Conservation (phyloP, 1,139 yeast genomes). For the Saccharomyces hybrid region DNA sequence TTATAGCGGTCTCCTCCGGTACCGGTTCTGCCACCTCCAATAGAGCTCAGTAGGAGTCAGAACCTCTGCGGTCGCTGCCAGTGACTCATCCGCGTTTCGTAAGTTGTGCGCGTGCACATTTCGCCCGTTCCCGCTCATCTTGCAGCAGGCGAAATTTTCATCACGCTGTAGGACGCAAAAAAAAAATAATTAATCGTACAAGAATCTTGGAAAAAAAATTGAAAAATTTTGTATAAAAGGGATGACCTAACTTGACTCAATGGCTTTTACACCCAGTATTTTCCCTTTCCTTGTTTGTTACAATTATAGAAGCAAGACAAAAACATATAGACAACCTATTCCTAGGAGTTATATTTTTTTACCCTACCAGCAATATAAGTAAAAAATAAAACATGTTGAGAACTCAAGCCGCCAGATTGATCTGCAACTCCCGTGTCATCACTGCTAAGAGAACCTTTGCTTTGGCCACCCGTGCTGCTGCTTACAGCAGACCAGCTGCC, state of each 20-base stretch:
- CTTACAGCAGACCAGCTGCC: conserved; percentile 40
- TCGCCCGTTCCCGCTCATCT: neutral
- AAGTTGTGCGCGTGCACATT: neutral
- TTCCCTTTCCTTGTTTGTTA: neutral
- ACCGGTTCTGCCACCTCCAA: neutral
- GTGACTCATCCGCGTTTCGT: neutral
- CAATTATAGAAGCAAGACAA: neutral
- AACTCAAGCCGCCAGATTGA: conserved; percentile 30
- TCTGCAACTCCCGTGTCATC: conserved; percentile 35
- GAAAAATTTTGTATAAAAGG: neutral
- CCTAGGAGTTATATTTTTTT: conserved; percentile 1
- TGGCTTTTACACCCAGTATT: neutral
- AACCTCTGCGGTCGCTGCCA: neutral
- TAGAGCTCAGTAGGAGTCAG: neutral
- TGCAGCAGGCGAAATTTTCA: neutral
- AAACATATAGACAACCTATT: neutral
- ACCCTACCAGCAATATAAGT: conserved; percentile 2
- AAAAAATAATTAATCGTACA: neutral
- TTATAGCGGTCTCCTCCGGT: neutral
- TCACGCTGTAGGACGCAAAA: neutral
- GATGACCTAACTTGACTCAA: neutral
- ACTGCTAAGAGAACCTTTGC: conserved; percentile 60
- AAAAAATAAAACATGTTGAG: conserved; percentile 22
- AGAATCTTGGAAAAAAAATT: neutral
- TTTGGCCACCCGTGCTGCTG: conserved; percentile 33